phyloP scores from a whole-genome alignment of 345 rosid species.

The Diplotaxis tenuifolia region DNA sequence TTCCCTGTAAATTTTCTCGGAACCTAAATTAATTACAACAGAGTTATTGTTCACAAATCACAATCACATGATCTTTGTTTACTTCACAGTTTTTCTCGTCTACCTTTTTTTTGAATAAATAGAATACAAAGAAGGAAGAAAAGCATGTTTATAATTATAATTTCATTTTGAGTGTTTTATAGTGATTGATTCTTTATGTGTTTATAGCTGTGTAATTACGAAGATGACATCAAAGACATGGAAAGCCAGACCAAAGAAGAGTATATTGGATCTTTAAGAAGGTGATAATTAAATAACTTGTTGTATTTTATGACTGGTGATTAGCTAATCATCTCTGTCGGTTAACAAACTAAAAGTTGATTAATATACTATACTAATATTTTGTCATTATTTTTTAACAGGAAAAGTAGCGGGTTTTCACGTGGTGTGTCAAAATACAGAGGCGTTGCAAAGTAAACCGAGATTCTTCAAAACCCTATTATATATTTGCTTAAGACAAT shows the following conservation, averaged over 20 bases:
- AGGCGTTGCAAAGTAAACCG: slow-evolving; percentile 84
- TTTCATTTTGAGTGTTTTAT: background rate
- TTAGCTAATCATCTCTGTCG: background rate
- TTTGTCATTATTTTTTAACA: slow-evolving; percentile 23
- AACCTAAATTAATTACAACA: background rate
- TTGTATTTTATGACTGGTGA: background rate
- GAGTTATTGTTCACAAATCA: background rate
- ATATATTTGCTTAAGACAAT: background rate
- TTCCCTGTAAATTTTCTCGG: slow-evolving; percentile 59
- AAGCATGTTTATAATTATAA: background rate
- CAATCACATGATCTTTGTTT: slow-evolving; percentile 30
- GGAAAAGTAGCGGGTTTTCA: slow-evolving; percentile 95
- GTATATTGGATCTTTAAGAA: slow-evolving; percentile 84
- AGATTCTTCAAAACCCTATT: background rate
- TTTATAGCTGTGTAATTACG: slow-evolving; percentile 56
- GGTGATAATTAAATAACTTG: slow-evolving; percentile 38
- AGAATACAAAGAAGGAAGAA: background rate
- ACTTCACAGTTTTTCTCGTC: slow-evolving; percentile 23
- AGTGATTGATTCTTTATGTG: background rate
- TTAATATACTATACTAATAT: background rate
- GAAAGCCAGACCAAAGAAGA: slow-evolving; percentile 77
- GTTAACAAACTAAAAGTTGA: background rate
- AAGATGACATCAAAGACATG: slow-evolving; percentile 71
- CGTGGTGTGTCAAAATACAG: slow-evolving; percentile 93
- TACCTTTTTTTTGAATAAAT: background rate